Evolutionary conservation across 2,329 filamentous ascomycete species (phyloP), one percentile per base, ranked within the genome.

Genomic region (Cordyceps cicadae): DNA sequence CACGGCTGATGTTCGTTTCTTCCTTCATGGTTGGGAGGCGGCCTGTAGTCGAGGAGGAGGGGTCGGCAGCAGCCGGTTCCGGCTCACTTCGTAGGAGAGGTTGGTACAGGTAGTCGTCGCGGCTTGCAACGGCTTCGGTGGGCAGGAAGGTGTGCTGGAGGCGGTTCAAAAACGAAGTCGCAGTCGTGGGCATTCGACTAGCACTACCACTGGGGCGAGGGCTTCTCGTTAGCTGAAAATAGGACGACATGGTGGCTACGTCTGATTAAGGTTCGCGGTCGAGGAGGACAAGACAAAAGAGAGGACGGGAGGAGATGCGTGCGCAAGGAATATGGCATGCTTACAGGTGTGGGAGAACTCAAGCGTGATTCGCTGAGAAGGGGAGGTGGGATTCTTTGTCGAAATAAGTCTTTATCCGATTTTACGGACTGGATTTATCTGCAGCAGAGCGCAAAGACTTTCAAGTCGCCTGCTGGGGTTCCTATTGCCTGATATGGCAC

Each of bases 391-490:
- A 43, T 17, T 43, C 15, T 46, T 19, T n/a, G 9, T 8, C n/a
- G 51, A 48, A 29, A 15, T 56, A 32, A 56, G 26, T 45, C 60
- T 39, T 62, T 54, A 45, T 64, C 37, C 61, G 54, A 61, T 81
- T 43, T 5, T 77, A 76, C 71, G 77, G 75, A 52, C 61, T 54
- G 61, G 24, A 45, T 54, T 61, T 34, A 45, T 52, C 67, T 69
- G 67, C 67, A 83, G 80, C 82, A 84, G 56, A 84, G 81, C 82
- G 82, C 82, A 85, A 85, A 85, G 82, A 85, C 82, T 81, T 69
- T 73, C 67, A 85, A 85, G 82, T 85, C 82, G 82, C 82, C 74
- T 81, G 81, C 81, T 72, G 74, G 65, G 68, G 61, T 65, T 69
- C 66, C 72, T 80, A 81, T 72, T 68, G 71, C 65, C 63, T 66